A percentile compares a stretch with the other conserved stretches of the same genome.
These are phyloP conservation scores for Stipa capillata DNA, from an alignment of 176 grass and related monocot genomes.

Conservation along the genomic window DNA sequence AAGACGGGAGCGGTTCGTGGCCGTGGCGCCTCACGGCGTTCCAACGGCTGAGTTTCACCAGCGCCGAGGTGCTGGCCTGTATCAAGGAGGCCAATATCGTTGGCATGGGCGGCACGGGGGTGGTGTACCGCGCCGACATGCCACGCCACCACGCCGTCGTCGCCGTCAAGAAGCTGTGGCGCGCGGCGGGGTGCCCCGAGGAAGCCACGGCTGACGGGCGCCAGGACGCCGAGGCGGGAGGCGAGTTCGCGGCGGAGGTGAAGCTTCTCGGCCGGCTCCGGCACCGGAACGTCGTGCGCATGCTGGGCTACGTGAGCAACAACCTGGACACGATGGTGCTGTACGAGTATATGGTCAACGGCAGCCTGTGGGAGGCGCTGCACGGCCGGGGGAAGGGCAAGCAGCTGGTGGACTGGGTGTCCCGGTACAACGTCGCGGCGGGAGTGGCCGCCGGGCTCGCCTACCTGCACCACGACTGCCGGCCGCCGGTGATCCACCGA, in stretches of 20 bases:
- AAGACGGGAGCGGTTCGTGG: slow-evolving; percentile 50
- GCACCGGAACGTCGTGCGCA: slow-evolving; percentile 80
- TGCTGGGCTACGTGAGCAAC: slow-evolving; percentile 92
- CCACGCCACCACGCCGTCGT: slow-evolving; percentile 62
- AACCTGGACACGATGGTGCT: slow-evolving; percentile 85
- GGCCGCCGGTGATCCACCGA: slow-evolving; percentile 84
- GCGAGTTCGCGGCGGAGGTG: slow-evolving; percentile 68
- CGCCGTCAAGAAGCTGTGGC: slow-evolving; percentile 95
- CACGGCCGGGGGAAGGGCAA: slow-evolving; percentile 54
- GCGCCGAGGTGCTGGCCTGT: slow-evolving; percentile 77
- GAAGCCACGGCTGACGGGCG: slow-evolving; percentile 11
- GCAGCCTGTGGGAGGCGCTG: slow-evolving; percentile 89
- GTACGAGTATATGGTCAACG: slow-evolving; percentile 96
- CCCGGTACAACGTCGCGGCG: slow-evolving; percentile 77
- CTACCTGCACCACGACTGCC: slow-evolving; percentile 94
- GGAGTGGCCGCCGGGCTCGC: slow-evolving; percentile 77
- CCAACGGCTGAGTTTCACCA: slow-evolving; percentile 86
- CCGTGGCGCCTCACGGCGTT: slow-evolving; percentile 88
- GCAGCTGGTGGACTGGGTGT: slow-evolving; percentile 75
- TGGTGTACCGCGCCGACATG: slow-evolving; percentile 93
- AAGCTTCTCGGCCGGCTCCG: slow-evolving; percentile 77
- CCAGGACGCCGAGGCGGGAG: slow-evolving; percentile 25
- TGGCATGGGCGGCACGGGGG: slow-evolving; percentile 84
- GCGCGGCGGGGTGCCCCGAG: slow-evolving; percentile 32
- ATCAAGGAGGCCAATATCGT: slow-evolving; percentile 90